Conservation (phyloP, 2,329 filamentous ascomycete genomes). For the Fusarium anguioides region DNA sequence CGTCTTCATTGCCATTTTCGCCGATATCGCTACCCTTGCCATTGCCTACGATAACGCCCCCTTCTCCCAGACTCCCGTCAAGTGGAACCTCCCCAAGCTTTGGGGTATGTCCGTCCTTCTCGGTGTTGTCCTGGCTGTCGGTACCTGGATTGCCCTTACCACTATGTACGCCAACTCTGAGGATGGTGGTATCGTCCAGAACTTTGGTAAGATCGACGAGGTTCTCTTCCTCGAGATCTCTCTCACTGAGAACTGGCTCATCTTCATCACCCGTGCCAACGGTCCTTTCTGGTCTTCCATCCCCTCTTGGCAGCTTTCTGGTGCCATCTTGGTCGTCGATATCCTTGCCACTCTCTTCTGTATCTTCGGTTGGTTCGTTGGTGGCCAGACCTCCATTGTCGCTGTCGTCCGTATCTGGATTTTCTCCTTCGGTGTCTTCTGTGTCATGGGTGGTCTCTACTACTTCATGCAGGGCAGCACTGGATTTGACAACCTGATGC, state of each 20-base stretch:
- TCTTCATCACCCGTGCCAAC: conserved; percentile 95
- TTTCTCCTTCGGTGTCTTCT: conserved; percentile 91
- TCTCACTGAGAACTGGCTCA: conserved; percentile 94
- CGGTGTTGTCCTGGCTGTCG: conserved; percentile 81
- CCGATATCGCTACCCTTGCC: conserved; percentile 89
- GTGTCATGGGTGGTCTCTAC: conserved; percentile 77
- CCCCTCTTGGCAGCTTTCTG: conserved; percentile 84
- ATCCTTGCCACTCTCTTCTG: conserved; percentile 87
- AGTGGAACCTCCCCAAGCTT: conserved; percentile 94
- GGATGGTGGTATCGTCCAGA: conserved; percentile 87
- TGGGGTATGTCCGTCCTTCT: conserved; percentile 93
- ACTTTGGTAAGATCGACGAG: conserved; percentile 83
- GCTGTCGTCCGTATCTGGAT: conserved; percentile 90
- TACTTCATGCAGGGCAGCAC: conserved; percentile 84
- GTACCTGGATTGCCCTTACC: conserved; percentile 89
- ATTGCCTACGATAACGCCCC: conserved; percentile 95
- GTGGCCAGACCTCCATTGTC: conserved; percentile 78
- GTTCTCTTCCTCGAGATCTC: conserved; percentile 92
- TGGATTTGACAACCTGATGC: conserved; percentile 92
- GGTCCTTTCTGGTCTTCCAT: conserved; percentile 92
- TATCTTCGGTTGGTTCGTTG: conserved; percentile 85
- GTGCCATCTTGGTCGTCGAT: conserved; percentile 84
- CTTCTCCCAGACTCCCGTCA: conserved; percentile 85
- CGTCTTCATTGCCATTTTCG: conserved; percentile 94
- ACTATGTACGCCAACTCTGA: conserved; percentile 79